Evolutionary conservation across 768 basidiomycete species (phyloP).

Genomic region (Paxillus rubicundulus): DNA sequence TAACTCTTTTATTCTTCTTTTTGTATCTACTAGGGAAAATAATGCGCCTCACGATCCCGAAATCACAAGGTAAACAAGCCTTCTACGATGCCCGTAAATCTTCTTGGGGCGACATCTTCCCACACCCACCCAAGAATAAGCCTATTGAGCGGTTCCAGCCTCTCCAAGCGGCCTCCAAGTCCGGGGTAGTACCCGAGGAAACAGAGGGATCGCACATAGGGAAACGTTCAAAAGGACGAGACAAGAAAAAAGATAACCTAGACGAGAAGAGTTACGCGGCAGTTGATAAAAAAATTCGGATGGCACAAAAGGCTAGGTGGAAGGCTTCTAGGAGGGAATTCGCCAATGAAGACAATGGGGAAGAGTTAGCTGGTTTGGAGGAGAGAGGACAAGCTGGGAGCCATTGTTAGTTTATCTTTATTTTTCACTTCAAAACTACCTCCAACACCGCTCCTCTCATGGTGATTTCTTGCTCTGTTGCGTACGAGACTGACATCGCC

Average conservation of each 20-base stretch:
- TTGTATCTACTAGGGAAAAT: conserved; percentile 65
- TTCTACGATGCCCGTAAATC: conserved; percentile 96
- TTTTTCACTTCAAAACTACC: neutral
- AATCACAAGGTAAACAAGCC: conserved; percentile 91
- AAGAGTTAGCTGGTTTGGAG: conserved; percentile 6
- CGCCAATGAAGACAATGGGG: neutral
- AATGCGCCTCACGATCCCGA: conserved; percentile 87
- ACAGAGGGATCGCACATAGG: conserved; percentile 56
- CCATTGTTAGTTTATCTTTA: conserved; percentile 4
- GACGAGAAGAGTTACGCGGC: conserved; percentile 27
- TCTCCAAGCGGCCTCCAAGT: conserved; percentile 23
- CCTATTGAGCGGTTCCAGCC: conserved; percentile 62
- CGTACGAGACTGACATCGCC: neutral
- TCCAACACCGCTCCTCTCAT: neutral
- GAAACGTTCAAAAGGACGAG: conserved; percentile 39
- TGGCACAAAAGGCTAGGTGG: conserved; percentile 36
- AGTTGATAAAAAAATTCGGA: conserved; percentile 37
- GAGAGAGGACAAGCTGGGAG: neutral
- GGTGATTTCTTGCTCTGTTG: neutral
- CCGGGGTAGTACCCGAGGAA: conserved; percentile 23
- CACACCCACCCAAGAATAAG: conserved; percentile 78
- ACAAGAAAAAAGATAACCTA: conserved; percentile 19
- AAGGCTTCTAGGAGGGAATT: conserved; percentile 19
- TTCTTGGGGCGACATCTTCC: conserved; percentile 93
- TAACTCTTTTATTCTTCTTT: neutral